Percentiles rank a stretch among this genome's conserved stretches.
Evolutionary conservation across 2,329 filamentous ascomycete species (phyloP).

Genomic region (Orbilia javanica): DNA sequence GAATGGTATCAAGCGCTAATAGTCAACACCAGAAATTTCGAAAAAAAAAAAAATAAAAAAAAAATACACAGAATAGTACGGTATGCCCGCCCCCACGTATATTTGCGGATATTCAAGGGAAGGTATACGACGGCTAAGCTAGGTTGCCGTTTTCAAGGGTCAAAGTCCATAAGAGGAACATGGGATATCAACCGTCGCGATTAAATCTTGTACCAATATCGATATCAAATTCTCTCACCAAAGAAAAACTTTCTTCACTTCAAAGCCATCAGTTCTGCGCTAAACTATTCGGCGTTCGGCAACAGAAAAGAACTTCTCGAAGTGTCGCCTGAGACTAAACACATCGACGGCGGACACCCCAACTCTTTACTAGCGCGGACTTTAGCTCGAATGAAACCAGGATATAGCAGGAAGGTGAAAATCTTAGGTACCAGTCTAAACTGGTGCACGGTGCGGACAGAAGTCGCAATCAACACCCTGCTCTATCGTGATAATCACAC

Average conservation of each 20-base stretch:
- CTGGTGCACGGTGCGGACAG: slow-evolving; percentile 16
- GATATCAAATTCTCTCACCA: slow-evolving; percentile 20
- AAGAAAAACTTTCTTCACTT: neutral
- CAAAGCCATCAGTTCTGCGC: neutral
- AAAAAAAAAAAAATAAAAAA: slow-evolving; percentile 7
- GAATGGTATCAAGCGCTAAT: neutral
- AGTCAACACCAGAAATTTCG: neutral
- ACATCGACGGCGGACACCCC: slow-evolving; percentile 3
- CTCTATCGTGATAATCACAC: slow-evolving; percentile 56
- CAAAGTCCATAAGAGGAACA: slow-evolving; percentile 36
- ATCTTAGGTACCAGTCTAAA: neutral
- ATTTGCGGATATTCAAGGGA: slow-evolving; percentile 41
- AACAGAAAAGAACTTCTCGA: slow-evolving; percentile 2
- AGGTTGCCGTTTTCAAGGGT: slow-evolving; percentile 43
- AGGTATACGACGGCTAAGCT: slow-evolving; percentile 14
- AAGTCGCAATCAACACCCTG: slow-evolving; percentile 56
- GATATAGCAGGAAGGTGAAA: slow-evolving; percentile 20
- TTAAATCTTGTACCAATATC: slow-evolving; percentile 1
- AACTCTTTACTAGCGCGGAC: slow-evolving; percentile 15
- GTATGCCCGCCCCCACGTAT: slow-evolving; percentile 17
- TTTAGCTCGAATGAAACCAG: slow-evolving; percentile 13
- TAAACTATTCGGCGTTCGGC: slow-evolving; percentile 24
- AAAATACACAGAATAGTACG: slow-evolving; percentile 28
- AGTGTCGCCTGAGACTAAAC: neutral
- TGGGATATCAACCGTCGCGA: slow-evolving; percentile 23